Evolutionary conservation across 495 filamentous ascomycete species (phyloP), one percentile per base, ranked within the genome.

Genomic region (Neurospora sublineolata): DNA sequence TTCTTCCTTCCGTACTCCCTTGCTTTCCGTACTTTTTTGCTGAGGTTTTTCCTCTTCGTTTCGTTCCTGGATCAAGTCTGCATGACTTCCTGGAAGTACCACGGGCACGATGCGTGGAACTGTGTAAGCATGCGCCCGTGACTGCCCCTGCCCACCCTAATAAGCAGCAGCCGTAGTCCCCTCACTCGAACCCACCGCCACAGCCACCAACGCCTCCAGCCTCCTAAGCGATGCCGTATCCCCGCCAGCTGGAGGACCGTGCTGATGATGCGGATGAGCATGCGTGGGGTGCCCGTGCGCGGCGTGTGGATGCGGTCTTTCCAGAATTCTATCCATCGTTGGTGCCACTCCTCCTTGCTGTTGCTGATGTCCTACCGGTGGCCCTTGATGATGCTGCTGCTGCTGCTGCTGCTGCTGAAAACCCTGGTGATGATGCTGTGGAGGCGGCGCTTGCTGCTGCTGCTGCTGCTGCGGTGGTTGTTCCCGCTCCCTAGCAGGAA

Each of bases 171-270:
- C 83, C 23, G 84, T 85, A 60, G 90, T 88, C 58, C 92, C 89
- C 77, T 97, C 92, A 72, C 91, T 92, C 3, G 94, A 64, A 64
- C 52, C 52, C 14, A 64, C 95, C 10, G 94, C 94, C 70, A 95
- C 93, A 3, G 94, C 94, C 36, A 97, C 94, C 38, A 97, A 86
- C 18, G 92, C 92, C 72, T 97, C 91, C 30, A 97, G 82, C 16
- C 92, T 84, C 69, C 87, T 85, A 89, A 94, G 67, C 79, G 83
- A 73, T 80, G 81, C 76, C 67, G 76, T 40, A 67, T 75, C 82
- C 40, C 73, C 76, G 52, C 52, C 52, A 64, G 52, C n/a, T 72
- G 52, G 52, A 33, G 52, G 52, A 1, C 52, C 52, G 52, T 64
- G 52, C 52, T 18, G 70, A n/a, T 64, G 73, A 27, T 68, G 44